Conservation (phyloP, 2,329 filamentous ascomycete species). For the Cladophialophora carrionii region DNA sequence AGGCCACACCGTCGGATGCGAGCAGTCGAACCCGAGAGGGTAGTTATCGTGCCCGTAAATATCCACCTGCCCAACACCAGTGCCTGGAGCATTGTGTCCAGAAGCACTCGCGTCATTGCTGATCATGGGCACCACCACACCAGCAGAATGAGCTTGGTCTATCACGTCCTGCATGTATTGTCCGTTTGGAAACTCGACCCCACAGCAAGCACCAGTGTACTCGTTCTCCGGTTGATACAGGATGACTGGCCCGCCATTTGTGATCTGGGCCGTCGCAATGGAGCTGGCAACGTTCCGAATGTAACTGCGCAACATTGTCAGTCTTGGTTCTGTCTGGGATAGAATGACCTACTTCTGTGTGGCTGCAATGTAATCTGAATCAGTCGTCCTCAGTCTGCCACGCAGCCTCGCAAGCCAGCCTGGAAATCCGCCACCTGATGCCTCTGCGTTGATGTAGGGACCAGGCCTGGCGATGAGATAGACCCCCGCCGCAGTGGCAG, state of each 20-base stretch:
- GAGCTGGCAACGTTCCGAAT: constrained; percentile 59
- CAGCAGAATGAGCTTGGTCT: constrained; percentile 67
- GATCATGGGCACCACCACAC: constrained; percentile 74
- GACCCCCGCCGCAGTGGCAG: constrained; percentile 71
- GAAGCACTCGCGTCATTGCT: constrained; percentile 69
- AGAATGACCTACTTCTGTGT: constrained; percentile 65
- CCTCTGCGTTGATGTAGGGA: constrained; percentile 79
- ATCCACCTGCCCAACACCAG: constrained; percentile 59
- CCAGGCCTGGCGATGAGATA: constrained; percentile 74
- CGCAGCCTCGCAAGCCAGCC: constrained; percentile 76
- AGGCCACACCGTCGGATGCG: constrained; percentile 37
- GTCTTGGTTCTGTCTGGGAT: constrained; percentile 28
- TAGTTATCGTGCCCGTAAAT: constrained; percentile 64
- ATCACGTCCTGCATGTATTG: constrained; percentile 72
- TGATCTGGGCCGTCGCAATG: constrained; percentile 77
- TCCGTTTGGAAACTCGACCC: constrained; percentile 46
- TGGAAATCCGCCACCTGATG: constrained; percentile 75
- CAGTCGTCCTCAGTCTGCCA: constrained; percentile 65
- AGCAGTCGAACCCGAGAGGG: constrained; percentile 39
- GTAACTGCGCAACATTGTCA: constrained; percentile 5
- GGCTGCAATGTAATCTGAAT: constrained; percentile 64
- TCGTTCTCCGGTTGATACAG: constrained; percentile 75
- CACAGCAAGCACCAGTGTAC: constrained; percentile 55
- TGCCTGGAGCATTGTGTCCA: constrained; percentile 67
- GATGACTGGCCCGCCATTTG: constrained; percentile 78